phyloP scores from a whole-genome alignment of 75 land plant genomes.

The Ceratopteris richardii region DNA sequence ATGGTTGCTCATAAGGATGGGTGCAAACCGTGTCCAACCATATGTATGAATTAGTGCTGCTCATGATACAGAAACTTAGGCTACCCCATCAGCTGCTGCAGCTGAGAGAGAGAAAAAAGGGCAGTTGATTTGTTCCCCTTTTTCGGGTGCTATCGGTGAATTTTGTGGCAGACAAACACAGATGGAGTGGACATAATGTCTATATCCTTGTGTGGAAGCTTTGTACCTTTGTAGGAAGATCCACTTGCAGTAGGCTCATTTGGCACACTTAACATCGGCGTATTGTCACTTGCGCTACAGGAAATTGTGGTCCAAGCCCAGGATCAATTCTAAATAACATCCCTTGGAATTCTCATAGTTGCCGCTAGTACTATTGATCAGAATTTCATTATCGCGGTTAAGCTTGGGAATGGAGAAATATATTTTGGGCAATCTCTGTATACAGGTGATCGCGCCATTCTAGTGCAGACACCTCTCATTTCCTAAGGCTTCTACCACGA shows the following conservation, averaged over 20 bases:
- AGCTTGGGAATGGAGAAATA: conserved; percentile 20
- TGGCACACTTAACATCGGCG: conserved; percentile 22
- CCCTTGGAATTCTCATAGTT: conserved; percentile 33
- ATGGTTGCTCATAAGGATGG: no score
- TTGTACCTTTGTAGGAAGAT: conserved; percentile 22
- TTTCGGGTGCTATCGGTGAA: conserved; percentile 26
- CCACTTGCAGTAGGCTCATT: conserved; percentile 32
- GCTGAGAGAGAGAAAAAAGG: no score
- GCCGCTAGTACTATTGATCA: conserved; percentile 32
- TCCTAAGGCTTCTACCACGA: no score
- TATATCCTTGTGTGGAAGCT: conserved; percentile 29
- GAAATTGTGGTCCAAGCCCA: conserved; percentile 23
- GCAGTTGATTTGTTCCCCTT: no score
- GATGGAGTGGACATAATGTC: conserved; percentile 38
- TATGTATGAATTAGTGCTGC: no score
- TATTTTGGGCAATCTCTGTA: conserved; percentile 23
- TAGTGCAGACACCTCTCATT: neutral
- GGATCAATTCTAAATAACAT: conserved; percentile 26
- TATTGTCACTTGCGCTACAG: conserved; percentile 27
- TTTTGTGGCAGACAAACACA: no score
- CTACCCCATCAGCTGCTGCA: no score
- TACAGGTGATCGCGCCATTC: neutral
- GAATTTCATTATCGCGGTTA: conserved; percentile 22
- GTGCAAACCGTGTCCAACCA: no score
- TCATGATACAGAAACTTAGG: no score